Base-by-base conservation (phyloP, 2,329 filamentous ascomycete species). In the Fusarium keratoplasticum region DNA sequence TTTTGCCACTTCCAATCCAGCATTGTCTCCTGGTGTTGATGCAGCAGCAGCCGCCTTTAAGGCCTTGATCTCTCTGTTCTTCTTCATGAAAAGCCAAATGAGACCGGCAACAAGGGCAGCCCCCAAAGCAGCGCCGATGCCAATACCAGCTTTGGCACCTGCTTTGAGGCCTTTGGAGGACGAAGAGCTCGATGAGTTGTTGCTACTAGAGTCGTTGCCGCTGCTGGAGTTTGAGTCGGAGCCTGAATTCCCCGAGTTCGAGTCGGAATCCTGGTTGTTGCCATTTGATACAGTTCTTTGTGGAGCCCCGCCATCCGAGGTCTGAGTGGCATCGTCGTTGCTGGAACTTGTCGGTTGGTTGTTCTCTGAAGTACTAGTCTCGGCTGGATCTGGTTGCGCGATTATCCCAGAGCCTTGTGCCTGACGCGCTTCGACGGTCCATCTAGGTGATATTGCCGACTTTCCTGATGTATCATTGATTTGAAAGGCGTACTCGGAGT, bases 401-500 rank as follows among this genome's bases (percentile, higher is more conserved):
- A 42, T 4, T 31, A 60, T 60, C 5, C 33, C 20, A 16, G 33
- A 40, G 18, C 29, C 57, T 11, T 22, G 16, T 13, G 20, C 57
- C 25, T 60, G 36, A n/a, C 57, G 57, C 0, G 36, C 57, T 9
- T 60, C 57, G n/a, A 60, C 36, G 22, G 57, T 60, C 57, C 57
- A 60, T 7, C 57, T 13, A 1, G 38, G 57, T 29, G 57, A 60
- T 22, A 60, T 16, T 5, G 57, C 57, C 0, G 57, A 60, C 14
- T 60, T 60, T n/a, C 57, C 57, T 2, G 27, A n/a, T 2, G 36
- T 44, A 10, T 60, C 57, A 18, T 44, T 60, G 25, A 60, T 42
- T n/a, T 60, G 57, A 44, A 60, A 60, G 22, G 57, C 57, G 38
- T 60, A 60, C 57, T 60, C 36, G 9, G 57, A 60, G 57, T 44